phyloP scores from a whole-genome alignment of 2,329 filamentous ascomycete genomes.

The Xylaria sp. region DNA sequence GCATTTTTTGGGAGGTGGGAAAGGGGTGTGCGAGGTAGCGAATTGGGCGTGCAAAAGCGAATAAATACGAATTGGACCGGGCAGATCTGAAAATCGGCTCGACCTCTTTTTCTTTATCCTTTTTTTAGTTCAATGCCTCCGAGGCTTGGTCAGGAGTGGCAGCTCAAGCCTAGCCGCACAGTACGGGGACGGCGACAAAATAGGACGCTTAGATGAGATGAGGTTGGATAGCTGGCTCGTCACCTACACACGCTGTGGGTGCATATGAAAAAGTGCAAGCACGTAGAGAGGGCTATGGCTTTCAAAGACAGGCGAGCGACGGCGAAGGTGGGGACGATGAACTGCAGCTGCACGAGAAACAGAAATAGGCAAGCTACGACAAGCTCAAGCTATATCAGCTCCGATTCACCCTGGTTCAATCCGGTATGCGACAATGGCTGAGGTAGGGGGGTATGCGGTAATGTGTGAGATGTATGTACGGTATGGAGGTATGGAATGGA shows the following conservation, averaged over 20 bases:
- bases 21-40: constrained; percentile 3
- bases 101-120: no score
- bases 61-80: constrained; percentile 8
- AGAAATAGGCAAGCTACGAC: neutral
- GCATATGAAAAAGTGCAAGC: no score
- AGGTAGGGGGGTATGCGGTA: neutral
- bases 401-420: neutral
- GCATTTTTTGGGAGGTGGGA: constrained; percentile 50
- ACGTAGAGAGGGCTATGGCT: no score
- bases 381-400: neutral
- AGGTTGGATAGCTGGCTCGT: neutral
- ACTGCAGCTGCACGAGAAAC: neutral
- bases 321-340: neutral
- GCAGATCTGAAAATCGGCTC: neutral
- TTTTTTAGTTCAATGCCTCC: neutral
- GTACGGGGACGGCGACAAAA: no score
- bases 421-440: neutral
- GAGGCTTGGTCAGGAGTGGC: neutral
- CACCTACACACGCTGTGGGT: neutral
- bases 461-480: neutral
- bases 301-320: no score
- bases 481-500: neutral
- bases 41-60: constrained; percentile 15
- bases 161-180: no score
- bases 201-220: neutral